Percentiles rank a stretch among this genome's conserved stretches.
These are phyloP conservation scores for Ascochyta koolunga DNA, from an alignment of 2,329 filamentous ascomycete species.

Conservation along the genomic window DNA sequence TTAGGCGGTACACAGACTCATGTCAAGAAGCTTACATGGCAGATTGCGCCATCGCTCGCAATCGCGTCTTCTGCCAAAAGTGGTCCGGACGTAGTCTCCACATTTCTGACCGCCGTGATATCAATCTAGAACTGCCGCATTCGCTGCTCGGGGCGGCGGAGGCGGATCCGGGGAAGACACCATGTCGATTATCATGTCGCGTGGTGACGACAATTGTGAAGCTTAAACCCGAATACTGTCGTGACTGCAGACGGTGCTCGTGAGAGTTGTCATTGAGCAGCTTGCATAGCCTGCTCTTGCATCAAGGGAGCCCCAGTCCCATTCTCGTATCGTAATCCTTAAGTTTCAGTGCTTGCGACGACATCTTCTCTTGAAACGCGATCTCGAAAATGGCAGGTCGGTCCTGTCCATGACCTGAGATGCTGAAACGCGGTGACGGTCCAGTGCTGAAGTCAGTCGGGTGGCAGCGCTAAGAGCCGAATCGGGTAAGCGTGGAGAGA, in stretches of 20 bases:
- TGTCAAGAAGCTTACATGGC: slow-evolving; percentile 18
- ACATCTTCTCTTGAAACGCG: slow-evolving; percentile 2
- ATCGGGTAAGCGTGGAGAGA: slow-evolving; percentile 16
- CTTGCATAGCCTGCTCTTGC: background rate
- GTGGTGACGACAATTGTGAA: background rate
- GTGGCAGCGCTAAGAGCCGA: slow-evolving; percentile 15
- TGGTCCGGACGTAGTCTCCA: slow-evolving; percentile 14
- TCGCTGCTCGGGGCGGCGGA: slow-evolving; percentile 2
- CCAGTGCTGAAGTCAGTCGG: slow-evolving; percentile 23
- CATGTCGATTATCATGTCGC: slow-evolving; percentile 1
- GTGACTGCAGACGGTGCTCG: background rate
- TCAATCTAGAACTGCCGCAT: slow-evolving; percentile 9
- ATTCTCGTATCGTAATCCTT: background rate
- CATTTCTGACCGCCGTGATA: slow-evolving; percentile 11
- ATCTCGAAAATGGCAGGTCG: slow-evolving; percentile 18
- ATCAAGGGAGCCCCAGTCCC: background rate
- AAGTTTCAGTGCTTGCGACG: slow-evolving; percentile 6
- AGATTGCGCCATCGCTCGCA: slow-evolving; percentile 48
- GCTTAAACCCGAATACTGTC: background rate
- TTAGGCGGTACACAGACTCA: slow-evolving; percentile 7
- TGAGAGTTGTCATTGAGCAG: background rate
- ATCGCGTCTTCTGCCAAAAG: slow-evolving; percentile 22
- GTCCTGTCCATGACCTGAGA: slow-evolving; percentile 9
- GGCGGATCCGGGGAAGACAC: slow-evolving; percentile 17
- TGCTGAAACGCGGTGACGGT: slow-evolving; percentile 3